phyloP scores from a whole-genome alignment of 192 early-diverging fungal genomes.

The Chytriomyces hyalinus region DNA sequence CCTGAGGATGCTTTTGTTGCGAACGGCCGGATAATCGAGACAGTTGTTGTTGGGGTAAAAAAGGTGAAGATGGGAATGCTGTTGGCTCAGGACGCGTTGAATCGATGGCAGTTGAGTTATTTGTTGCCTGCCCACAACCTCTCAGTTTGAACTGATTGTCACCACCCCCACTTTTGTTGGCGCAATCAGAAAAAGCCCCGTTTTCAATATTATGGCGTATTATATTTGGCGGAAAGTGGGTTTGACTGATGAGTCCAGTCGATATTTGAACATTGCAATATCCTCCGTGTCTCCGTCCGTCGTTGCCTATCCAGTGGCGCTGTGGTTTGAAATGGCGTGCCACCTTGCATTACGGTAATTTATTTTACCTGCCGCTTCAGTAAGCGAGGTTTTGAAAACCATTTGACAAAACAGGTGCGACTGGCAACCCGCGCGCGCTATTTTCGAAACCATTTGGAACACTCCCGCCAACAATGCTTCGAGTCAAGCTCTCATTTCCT shows the following conservation, averaged over 20 bases:
- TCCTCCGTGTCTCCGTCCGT: not conserved
- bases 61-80: not conserved
- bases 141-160: not conserved
- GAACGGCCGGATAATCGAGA: not conserved
- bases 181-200: slow-evolving; percentile 13
- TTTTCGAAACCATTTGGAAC: slow-evolving; percentile 30
- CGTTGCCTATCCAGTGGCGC: slow-evolving; percentile 3
- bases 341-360: slow-evolving; percentile 12
- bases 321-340: slow-evolving; percentile 32
- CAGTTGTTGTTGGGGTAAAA: not conserved
- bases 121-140: not conserved
- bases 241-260: not conserved
- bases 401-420: slow-evolving; percentile 21
- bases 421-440: slow-evolving; percentile 2
- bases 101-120: slow-evolving; percentile 26
- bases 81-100: not conserved
- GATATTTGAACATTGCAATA: slow-evolving; percentile 3
- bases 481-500: no score
- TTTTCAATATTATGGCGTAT: slow-evolving; percentile 12
- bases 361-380: not conserved
- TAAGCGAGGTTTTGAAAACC: not conserved
- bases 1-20: slow-evolving; percentile 2
- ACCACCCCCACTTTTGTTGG: not conserved
- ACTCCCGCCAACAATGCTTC: not conserved
- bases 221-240: slow-evolving; percentile 21